phyloP scores from a whole-genome alignment of 2,329 filamentous ascomycete genomes.

The Lecanosticta acicola region DNA sequence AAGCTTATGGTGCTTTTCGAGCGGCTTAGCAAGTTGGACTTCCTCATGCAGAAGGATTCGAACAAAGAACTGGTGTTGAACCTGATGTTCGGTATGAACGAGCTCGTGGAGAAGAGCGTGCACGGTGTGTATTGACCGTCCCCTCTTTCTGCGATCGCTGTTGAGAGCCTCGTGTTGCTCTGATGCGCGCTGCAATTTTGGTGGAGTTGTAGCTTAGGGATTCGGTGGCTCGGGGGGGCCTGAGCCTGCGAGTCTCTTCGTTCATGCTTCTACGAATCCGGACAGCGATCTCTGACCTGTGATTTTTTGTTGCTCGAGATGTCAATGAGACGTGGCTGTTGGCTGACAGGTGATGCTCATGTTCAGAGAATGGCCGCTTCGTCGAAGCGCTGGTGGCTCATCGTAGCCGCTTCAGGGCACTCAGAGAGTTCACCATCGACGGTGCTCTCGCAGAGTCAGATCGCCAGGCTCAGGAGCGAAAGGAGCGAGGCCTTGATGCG shows the following conservation, averaged over 20 bases:
- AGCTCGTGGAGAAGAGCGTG: conserved; percentile 76
- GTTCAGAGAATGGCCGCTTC: conserved; percentile 69
- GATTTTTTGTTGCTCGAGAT: too few species aligned
- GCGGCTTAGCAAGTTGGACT: conserved; percentile 89
- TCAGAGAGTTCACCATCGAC: conserved; percentile 84
- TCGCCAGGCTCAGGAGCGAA: conserved; percentile 66
- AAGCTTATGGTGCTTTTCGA: conserved; percentile 83
- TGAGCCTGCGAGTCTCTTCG: too few species aligned
- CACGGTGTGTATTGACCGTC: conserved; percentile 21
- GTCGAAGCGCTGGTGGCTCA: conserved; percentile 74
- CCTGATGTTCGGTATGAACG: conserved; percentile 80
- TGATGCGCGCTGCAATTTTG: neutral
- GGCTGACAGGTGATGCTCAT: too few species aligned
- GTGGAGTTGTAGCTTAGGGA: too few species aligned
- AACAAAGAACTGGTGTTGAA: conserved; percentile 79
- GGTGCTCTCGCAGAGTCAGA: conserved; percentile 89
- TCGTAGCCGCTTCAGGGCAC: conserved; percentile 73
- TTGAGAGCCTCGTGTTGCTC: neutral
- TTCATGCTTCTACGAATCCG: too few species aligned
- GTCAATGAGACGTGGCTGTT: too few species aligned
- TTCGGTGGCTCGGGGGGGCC: too few species aligned
- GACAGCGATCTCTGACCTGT: neutral
- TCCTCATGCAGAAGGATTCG: conserved; percentile 83
- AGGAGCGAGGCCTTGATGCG: conserved; percentile 33
- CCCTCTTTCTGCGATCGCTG: neutral